A percentile compares a stretch with the other conserved stretches of the same genome.
Evolutionary conservation across 306 rosid genomes (phyloP).

Genomic region (Begonia masoniana): DNA sequence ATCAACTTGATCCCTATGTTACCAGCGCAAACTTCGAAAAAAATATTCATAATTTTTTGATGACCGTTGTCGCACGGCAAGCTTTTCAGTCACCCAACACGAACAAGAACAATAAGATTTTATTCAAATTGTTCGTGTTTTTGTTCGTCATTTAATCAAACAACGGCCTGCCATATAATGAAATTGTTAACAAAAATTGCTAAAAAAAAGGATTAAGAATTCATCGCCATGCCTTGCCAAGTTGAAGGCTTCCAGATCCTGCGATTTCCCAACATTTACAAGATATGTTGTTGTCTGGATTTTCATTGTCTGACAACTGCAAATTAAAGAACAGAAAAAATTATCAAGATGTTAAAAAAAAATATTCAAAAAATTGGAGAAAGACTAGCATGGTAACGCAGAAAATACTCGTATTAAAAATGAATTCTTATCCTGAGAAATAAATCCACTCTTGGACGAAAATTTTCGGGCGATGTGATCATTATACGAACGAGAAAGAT

Average conservation of each 20-base stretch:
- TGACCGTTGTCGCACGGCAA: too few species aligned
- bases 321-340: background rate
- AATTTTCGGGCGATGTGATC: slow-evolving; percentile 18
- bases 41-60: too few species aligned
- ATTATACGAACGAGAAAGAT: slow-evolving; percentile 17
- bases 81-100: too few species aligned
- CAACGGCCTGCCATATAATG: too few species aligned
- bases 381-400: background rate
- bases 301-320: slow-evolving; percentile 18
- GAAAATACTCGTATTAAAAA: slow-evolving; percentile 22
- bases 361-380: background rate
- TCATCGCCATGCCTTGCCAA: slow-evolving; percentile 21
- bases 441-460: slow-evolving; percentile 13
- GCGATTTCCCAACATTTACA: slow-evolving; percentile 24
- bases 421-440: slow-evolving; percentile 29
- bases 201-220: background rate
- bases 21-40: too few species aligned
- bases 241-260: slow-evolving; percentile 20
- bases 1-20: too few species aligned
- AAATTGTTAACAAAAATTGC: background rate
- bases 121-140: too few species aligned
- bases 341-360: background rate
- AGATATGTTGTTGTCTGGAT: slow-evolving; percentile 15
- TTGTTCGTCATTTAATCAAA: too few species aligned
- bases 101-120: too few species aligned